Evolutionary conservation across 495 filamentous ascomycete genomes (phyloP).

Genomic region (Daldinia concentrica): DNA sequence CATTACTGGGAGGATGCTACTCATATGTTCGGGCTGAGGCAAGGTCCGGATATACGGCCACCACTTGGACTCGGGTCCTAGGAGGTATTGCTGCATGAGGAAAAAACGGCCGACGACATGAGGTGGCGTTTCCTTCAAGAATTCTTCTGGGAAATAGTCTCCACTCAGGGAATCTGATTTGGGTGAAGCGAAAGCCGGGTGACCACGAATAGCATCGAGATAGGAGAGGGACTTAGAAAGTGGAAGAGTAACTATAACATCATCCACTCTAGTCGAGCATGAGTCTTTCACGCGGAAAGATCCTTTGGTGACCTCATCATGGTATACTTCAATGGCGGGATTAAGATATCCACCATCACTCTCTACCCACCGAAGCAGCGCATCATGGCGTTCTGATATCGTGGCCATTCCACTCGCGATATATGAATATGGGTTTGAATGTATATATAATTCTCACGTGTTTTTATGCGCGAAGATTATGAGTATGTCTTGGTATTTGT

Average conservation of each 20-base stretch:
- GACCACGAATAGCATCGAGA: slow-evolving; percentile 52
- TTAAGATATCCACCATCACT: slow-evolving; percentile 51
- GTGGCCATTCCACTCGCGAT: slow-evolving; percentile 28
- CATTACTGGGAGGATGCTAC: slow-evolving; percentile 51
- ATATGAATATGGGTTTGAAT: neutral
- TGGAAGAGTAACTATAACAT: slow-evolving; percentile 52
- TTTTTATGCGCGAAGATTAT: neutral
- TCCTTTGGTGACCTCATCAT: slow-evolving; percentile 52
- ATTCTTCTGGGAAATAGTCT: slow-evolving; percentile 48
- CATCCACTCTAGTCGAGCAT: slow-evolving; percentile 27
- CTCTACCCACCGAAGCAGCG: slow-evolving; percentile 49
- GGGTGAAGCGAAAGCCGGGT: slow-evolving; percentile 38
- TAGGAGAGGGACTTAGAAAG: slow-evolving; percentile 54
- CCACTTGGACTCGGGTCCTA: slow-evolving; percentile 59
- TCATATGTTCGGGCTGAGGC: slow-evolving; percentile 57
- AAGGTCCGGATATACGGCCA: slow-evolving; percentile 60
- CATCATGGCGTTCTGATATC: slow-evolving; percentile 38
- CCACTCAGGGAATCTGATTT: slow-evolving; percentile 4
- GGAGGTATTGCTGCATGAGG: slow-evolving; percentile 58
- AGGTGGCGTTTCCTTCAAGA: slow-evolving; percentile 51
- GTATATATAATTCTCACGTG: neutral
- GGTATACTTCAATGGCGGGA: slow-evolving; percentile 55
- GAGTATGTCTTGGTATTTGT: neutral
- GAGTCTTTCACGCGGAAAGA: slow-evolving; percentile 55
- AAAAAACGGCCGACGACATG: slow-evolving; percentile 61